Percentiles rank a stretch among this genome's conserved stretches.
Evolutionary conservation across 805 yeast genomes (phyloP).

Genomic region (Schwanniomyces pseudopolymorphus): DNA sequence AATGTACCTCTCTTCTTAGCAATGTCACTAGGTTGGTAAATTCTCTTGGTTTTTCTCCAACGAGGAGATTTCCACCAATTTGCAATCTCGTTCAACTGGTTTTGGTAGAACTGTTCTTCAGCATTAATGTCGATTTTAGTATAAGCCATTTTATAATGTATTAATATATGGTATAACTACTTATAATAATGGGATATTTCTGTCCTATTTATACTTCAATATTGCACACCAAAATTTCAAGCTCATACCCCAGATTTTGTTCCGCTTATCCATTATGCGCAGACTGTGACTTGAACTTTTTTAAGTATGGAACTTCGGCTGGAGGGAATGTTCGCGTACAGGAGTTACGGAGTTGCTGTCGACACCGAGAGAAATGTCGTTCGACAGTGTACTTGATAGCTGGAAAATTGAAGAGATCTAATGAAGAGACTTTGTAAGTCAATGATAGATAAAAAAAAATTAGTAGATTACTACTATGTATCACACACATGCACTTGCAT

Average conservation of each 20-base stretch:
- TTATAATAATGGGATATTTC: not conserved
- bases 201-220: conserved; percentile 7
- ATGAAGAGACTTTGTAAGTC: no score
- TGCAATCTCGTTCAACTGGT: conserved; percentile 70
- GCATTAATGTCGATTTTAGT: conserved; percentile 55
- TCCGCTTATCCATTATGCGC: conserved; percentile 8
- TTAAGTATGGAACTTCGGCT: conserved; percentile 4
- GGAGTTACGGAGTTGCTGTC: not conserved
- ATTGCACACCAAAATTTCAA: not conserved
- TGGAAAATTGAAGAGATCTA: no score
- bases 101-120: conserved; percentile 64
- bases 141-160: conserved; percentile 43
- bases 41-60: conserved; percentile 85
- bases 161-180: not conserved
- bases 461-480: no score
- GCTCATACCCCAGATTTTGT: conserved; percentile 11
- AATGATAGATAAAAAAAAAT: no score
- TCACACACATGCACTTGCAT: no score
- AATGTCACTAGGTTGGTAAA: conserved; percentile 84
- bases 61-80: conserved; percentile 95
- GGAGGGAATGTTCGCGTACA: not conserved
- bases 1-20: conserved; percentile 85
- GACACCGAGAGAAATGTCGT: no score
- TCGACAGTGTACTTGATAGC: no score
- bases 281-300: not conserved